These are phyloP conservation scores for Posidonia australis DNA, from an alignment of 106 monocot species.

Conservation along the genomic window DNA sequence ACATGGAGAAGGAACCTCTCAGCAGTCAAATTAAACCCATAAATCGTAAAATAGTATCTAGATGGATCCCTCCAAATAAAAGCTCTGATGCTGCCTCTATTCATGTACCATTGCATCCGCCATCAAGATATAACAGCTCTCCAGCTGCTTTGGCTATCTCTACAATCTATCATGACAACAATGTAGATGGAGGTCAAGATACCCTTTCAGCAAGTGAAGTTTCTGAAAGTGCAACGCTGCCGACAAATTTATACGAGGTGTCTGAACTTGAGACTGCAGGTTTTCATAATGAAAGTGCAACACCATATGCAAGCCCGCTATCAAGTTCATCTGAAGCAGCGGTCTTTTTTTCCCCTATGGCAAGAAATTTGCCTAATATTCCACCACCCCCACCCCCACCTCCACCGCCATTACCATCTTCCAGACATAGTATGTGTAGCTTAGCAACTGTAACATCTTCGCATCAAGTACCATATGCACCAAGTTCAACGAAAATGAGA, in stretches of 20 bases:
- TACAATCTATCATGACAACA: constrained; percentile 19
- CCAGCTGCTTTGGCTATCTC: constrained; percentile 55
- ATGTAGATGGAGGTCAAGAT: constrained; percentile 10
- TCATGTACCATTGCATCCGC: constrained; percentile 56
- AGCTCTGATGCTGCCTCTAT: constrained; percentile 41
- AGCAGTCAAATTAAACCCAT: constrained; percentile 10
- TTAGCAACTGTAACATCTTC: not conserved
- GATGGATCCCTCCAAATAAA: constrained; percentile 74
- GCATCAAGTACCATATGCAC: not conserved
- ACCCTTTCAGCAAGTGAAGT: not conserved
- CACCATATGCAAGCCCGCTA: constrained; percentile 9
- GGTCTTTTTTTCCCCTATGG: constrained; percentile 5
- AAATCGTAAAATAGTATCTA: constrained; percentile 41
- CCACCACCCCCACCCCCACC: constrained; percentile 2
- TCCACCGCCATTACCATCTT: constrained; percentile 3
- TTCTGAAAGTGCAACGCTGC: not conserved
- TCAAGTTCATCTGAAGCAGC: constrained; percentile 10
- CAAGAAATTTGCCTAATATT: constrained; percentile 2
- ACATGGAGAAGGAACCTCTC: constrained; percentile 15
- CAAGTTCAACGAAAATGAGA: not conserved
- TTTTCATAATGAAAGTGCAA: constrained; percentile 4
- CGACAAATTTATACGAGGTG: not conserved
- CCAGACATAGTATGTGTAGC: not conserved
- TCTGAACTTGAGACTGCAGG: not conserved
- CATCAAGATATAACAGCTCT: constrained; percentile 79